Percentiles rank a stretch among this genome's conserved stretches.
Conservation (phyloP, 2,329 filamentous ascomycete species). For the Lithohypha guttulata region DNA sequence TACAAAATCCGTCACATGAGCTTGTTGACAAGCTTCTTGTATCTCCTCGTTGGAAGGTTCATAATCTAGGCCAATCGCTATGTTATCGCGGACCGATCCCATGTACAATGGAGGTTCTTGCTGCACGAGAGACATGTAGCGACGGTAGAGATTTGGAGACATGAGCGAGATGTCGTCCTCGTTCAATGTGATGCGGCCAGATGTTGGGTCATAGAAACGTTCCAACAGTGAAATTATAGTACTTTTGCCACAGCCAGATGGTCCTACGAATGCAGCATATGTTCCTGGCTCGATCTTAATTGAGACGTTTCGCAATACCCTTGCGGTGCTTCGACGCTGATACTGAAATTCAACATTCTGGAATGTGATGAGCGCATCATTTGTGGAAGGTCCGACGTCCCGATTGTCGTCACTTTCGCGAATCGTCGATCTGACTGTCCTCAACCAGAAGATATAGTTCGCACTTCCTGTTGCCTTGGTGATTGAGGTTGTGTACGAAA, state of each 20-base stretch:
- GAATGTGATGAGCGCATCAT: too few relatives aligned
- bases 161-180: conserved; percentile 66
- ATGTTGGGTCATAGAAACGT: conserved; percentile 80
- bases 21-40: conserved; percentile 60
- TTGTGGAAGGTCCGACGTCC: too few relatives aligned
- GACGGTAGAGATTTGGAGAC: conserved; percentile 75
- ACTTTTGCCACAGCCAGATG: conserved; percentile 83
- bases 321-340: conserved; percentile 73
- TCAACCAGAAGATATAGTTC: conserved; percentile 66
- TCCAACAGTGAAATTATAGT: conserved; percentile 85
- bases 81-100: conserved; percentile 79
- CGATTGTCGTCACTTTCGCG: conserved; percentile 59
- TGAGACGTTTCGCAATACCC: conserved; percentile 72
- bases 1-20: conserved; percentile 41
- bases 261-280: conserved; percentile 62
- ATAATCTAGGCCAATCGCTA: conserved; percentile 61
- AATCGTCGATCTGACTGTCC: conserved; percentile 68
- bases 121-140: conserved; percentile 70
- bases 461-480: conserved; percentile 80
- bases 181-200: conserved; percentile 71
- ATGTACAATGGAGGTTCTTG: conserved; percentile 92
- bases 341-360: conserved; percentile 87
- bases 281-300: conserved; percentile 22
- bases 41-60: conserved; percentile 59
- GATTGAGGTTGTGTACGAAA: conserved; percentile 43